Evolutionary conservation across 106 monocot genomes (phyloP).

Genomic region (Acorus gramineus): DNA sequence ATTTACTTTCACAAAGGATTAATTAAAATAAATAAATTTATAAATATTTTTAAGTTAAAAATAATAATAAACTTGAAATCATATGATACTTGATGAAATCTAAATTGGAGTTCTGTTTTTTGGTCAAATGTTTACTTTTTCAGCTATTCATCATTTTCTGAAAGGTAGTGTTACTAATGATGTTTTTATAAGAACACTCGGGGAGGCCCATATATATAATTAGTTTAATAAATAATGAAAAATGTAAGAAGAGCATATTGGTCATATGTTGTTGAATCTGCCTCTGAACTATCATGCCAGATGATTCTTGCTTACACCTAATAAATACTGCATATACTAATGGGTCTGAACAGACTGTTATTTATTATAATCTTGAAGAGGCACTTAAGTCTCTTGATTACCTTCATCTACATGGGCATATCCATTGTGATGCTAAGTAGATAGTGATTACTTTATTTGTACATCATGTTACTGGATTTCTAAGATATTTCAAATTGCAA

Average conservation of each 20-base stretch:
- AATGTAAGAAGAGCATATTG: conserved; percentile 72
- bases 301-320: conserved; percentile 93
- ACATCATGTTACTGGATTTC: neutral
- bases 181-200: conserved; percentile 59
- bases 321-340: conserved; percentile 88
- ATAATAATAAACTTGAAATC: too few species aligned
- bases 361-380: conserved; percentile 77
- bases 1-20: too few species aligned
- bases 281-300: conserved; percentile 96
- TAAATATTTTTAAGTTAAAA: too few species aligned
- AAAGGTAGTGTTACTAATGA: neutral
- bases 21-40: too few species aligned
- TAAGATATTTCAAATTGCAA: conserved; percentile 22
- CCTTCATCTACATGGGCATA: conserved; percentile 88
- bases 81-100: too few species aligned
- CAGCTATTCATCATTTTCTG: neutral
- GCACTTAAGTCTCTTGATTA: conserved; percentile 89
- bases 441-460: neutral
- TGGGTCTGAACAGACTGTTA: conserved; percentile 84
- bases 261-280: conserved; percentile 88
- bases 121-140: too few species aligned
- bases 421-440: conserved; percentile 94
- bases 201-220: conserved; percentile 81
- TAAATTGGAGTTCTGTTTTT: too few species aligned
- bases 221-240: conserved; percentile 93